Evolutionary conservation across 805 yeast genomes (phyloP).

Genomic region (Candida maesae): DNA sequence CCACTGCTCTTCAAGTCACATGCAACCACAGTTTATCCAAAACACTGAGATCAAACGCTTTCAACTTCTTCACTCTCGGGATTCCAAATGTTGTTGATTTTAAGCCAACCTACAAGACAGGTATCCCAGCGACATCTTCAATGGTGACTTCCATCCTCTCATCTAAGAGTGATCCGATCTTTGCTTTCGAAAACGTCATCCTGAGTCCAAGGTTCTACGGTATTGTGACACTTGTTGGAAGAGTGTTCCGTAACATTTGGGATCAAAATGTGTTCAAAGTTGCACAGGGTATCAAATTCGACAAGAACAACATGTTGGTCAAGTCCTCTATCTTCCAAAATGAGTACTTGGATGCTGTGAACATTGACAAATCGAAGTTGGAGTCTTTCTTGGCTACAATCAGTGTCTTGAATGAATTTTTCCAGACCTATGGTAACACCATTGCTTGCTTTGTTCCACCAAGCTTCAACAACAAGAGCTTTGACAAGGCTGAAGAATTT

Average conservation of each 20-base stretch:
- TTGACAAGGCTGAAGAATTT: constrained; percentile 50
- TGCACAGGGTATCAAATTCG: constrained; percentile 30
- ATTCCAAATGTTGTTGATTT: constrained; percentile 40
- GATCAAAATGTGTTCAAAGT: constrained; percentile 56
- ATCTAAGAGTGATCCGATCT: constrained; percentile 20
- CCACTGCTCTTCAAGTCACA: constrained; percentile 80
- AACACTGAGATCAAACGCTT: constrained; percentile 38
- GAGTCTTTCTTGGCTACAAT: constrained; percentile 72
- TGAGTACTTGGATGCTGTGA: constrained; percentile 34
- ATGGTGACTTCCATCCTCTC: constrained; percentile 19
- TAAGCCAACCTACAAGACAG: constrained; percentile 36
- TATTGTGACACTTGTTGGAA: constrained; percentile 68
- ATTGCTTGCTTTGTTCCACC: constrained; percentile 63
- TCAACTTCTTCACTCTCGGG: constrained; percentile 40
- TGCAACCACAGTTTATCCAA: constrained; percentile 67
- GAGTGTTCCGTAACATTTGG: constrained; percentile 83
- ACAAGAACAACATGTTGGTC: constrained; percentile 30
- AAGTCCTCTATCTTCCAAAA: constrained; percentile 36
- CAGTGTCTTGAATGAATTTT: constrained; percentile 64
- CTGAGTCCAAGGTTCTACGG: constrained; percentile 92
- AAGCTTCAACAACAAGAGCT: constrained; percentile 35
- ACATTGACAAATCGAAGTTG: constrained; percentile 46
- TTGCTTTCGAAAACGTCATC: constrained; percentile 68
- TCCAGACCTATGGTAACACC: constrained; percentile 57
- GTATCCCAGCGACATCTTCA: constrained; percentile 11